Evolutionary conservation across 371 early-diverging fungal genomes (phyloP).

Genomic region (Apophysomyces ossiformis): DNA sequence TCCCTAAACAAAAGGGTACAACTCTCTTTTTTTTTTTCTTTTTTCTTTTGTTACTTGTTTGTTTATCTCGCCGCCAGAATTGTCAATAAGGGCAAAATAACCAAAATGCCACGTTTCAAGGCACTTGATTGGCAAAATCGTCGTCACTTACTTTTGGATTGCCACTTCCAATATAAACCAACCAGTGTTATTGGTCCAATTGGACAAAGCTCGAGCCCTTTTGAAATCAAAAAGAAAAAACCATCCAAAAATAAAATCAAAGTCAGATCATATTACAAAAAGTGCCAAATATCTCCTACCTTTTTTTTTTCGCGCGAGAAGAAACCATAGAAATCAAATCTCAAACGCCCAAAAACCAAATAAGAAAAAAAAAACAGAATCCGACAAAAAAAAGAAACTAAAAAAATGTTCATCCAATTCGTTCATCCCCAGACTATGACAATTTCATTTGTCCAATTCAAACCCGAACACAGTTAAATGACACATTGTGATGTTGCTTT

Average conservation of each 20-base stretch:
- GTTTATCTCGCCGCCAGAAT: constrained; percentile 1
- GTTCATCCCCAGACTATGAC: not conserved
- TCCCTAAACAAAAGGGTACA: not conserved
- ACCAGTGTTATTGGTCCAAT: not conserved
- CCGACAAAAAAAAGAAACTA: not conserved
- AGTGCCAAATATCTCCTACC: not conserved
- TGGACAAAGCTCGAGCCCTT: not conserved
- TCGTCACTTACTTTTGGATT: not conserved
- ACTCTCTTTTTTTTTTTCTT: not conserved
- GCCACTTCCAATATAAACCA: not conserved
- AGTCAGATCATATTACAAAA: not conserved
- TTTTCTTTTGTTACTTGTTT: not conserved
- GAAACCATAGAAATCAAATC: not conserved
- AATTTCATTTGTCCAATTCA: not conserved
- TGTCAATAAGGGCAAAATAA: not conserved
- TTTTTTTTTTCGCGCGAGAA: not conserved
- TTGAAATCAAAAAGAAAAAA: no score
- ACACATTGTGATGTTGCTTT: not conserved
- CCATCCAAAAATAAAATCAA: constrained; percentile 1
- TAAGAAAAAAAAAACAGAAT: not conserved
- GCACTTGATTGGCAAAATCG: not conserved
- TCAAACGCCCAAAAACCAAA: no score
- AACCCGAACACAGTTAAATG: not conserved
- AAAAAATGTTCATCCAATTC: not conserved
- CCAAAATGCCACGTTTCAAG: not conserved